Evolutionary conservation across 2,329 filamentous ascomycete genomes (phyloP).

Genomic region (Teratosphaeria epicoccoides): DNA sequence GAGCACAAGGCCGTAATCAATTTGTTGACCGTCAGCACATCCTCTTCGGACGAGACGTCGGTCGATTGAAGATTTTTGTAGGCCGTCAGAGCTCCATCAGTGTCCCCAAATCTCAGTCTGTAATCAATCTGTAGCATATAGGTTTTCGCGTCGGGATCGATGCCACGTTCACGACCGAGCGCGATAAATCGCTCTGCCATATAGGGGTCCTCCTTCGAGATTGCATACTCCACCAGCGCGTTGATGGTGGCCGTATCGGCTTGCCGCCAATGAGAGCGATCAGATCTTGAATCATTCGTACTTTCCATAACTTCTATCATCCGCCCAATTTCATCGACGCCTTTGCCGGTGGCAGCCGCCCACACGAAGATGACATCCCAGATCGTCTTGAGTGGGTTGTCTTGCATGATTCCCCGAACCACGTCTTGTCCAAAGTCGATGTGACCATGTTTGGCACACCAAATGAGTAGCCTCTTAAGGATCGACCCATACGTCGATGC

Average conservation of each 20-base stretch:
- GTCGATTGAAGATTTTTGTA: constrained; percentile 53
- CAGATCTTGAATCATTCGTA: constrained; percentile 16
- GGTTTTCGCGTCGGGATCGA: constrained; percentile 59
- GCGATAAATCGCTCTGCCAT: constrained; percentile 63
- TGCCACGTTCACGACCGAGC: constrained; percentile 53
- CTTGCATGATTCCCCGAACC: constrained; percentile 34
- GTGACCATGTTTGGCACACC: constrained; percentile 36
- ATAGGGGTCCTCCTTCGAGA: constrained; percentile 57
- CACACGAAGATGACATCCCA: constrained; percentile 69
- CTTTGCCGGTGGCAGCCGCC: constrained; percentile 61
- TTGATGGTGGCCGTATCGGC: constrained; percentile 69
- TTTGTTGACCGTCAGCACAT: constrained; percentile 55
- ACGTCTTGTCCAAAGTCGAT: constrained; percentile 52
- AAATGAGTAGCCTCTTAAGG: constrained; percentile 3
- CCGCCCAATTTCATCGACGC: constrained; percentile 59
- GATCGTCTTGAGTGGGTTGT: constrained; percentile 24
- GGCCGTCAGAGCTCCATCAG: constrained; percentile 56
- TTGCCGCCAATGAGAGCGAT: constrained; percentile 36
- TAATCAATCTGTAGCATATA: constrained; percentile 67
- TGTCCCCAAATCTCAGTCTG: constrained; percentile 59
- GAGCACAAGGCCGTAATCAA: constrained; percentile 60
- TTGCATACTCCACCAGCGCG: constrained; percentile 59
- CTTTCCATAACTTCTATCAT: constrained; percentile 58
- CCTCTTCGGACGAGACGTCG: constrained; percentile 47
- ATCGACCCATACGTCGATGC: too few relatives aligned